Conservation (phyloP, 345 rosid species). For the Heritiera littoralis region DNA sequence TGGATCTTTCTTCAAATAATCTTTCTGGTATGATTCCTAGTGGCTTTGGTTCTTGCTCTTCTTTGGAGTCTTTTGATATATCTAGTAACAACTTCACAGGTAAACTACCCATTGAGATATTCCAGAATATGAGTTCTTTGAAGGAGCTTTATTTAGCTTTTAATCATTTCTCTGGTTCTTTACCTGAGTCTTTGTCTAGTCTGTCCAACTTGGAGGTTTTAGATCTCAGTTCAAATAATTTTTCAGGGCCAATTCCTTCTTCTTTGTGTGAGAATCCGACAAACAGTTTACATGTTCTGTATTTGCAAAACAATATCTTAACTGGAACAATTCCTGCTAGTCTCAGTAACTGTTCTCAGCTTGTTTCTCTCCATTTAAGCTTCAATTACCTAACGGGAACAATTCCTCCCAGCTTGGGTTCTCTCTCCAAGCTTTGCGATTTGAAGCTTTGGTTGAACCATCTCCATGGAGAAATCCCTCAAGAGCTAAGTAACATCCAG, state of each 20-base stretch:
- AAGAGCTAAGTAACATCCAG: conserved; percentile 53
- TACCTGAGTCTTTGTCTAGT: conserved; percentile 64
- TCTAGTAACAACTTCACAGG: conserved; percentile 73
- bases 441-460: conserved; percentile 81
- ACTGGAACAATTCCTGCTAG: conserved; percentile 64
- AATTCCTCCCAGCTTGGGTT: conserved; percentile 81
- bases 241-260: conserved; percentile 59
- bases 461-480: conserved; percentile 85
- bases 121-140: conserved; percentile 60
- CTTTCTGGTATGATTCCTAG: conserved; percentile 70
- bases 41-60: conserved; percentile 58
- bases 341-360: conserved; percentile 84
- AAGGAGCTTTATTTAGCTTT: conserved; percentile 56
- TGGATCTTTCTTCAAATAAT: conserved; percentile 79
- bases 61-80: conserved; percentile 55
- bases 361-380: conserved; percentile 85
- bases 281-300: conserved; percentile 56
- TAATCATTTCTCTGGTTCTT: conserved; percentile 58
- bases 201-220: conserved; percentile 52
- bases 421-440: conserved; percentile 66
- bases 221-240: conserved; percentile 82
- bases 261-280: conserved; percentile 55
- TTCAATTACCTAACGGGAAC: conserved; percentile 71
- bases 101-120: conserved; percentile 59
- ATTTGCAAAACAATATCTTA: conserved; percentile 71